Conservation (phyloP, 2,329 filamentous ascomycete genomes). For the Penicillium griseofulvum region DNA sequence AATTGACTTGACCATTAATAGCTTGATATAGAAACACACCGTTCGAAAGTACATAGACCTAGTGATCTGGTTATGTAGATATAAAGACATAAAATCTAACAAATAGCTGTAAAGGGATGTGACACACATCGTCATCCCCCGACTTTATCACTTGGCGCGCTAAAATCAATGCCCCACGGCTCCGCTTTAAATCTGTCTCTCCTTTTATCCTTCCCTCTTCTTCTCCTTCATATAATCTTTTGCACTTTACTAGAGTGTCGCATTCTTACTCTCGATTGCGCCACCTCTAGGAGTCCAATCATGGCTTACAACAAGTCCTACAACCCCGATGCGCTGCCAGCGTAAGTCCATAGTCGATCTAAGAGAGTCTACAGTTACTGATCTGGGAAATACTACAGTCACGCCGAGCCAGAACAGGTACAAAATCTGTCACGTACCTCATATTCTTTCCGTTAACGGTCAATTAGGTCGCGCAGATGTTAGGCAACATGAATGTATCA, state of each 20-base stretch:
- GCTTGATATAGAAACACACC: too few relatives aligned
- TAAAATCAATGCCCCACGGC: constrained; percentile 26
- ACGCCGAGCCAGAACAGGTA: constrained; percentile 73
- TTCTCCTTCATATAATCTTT: background rate
- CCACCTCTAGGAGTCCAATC: constrained; percentile 21
- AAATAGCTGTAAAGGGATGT: too few relatives aligned
- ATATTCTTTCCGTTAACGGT: background rate
- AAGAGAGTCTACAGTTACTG: constrained; percentile 11
- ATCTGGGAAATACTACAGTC: constrained; percentile 46
- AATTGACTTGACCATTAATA: too few relatives aligned
- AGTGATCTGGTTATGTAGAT: too few relatives aligned
- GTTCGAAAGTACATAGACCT: too few relatives aligned
- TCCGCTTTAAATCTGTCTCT: constrained; percentile 19
- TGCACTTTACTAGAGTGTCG: background rate
- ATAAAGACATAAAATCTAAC: too few relatives aligned
- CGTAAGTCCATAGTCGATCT: constrained; percentile 55
- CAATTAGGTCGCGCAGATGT: constrained; percentile 47
- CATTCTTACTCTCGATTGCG: constrained; percentile 18
- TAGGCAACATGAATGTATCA: constrained; percentile 36
- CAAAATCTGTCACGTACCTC: background rate
- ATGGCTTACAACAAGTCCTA: constrained; percentile 96
- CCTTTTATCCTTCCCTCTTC: background rate
- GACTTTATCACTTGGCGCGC: constrained; percentile 15
- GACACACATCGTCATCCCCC: background rate
- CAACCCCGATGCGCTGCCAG: constrained; percentile 92